A percentile compares a stretch with the other conserved stretches of the same genome.
Evolutionary conservation across 352 stramenopile genomes (phyloP).

Genomic region (Phytophthora citrophthora): DNA sequence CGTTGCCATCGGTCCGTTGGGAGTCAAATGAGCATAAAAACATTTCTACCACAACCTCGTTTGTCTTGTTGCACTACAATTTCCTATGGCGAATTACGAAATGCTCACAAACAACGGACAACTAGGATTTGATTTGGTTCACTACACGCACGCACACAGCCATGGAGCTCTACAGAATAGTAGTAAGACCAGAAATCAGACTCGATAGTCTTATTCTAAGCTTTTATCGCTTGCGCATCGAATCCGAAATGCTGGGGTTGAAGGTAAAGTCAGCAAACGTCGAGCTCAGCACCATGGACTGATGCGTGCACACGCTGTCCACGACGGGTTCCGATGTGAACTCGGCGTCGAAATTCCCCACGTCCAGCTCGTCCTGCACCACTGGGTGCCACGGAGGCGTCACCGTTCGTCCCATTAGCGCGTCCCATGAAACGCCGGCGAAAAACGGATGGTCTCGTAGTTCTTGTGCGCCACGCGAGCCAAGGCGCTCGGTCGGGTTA

Average conservation of each 20-base stretch:
- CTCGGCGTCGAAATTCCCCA: conserved; percentile 80
- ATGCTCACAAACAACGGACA: conserved; percentile 8
- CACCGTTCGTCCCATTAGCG: conserved; percentile 67
- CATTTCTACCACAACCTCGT: too few relatives aligned
- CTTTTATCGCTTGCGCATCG: conserved; percentile 51
- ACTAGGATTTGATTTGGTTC: conserved; percentile 8
- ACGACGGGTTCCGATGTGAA: conserved; percentile 81
- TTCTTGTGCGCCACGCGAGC: conserved; percentile 61
- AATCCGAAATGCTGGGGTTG: conserved; percentile 64
- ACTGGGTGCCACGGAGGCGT: conserved; percentile 65
- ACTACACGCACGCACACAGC: conserved; percentile 19
- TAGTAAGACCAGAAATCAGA: neutral
- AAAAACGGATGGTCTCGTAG: conserved; percentile 91
- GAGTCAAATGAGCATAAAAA: too few relatives aligned
- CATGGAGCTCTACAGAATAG: conserved; percentile 12
- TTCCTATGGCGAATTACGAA: neutral
- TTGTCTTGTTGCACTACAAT: neutral
- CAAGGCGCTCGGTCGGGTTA: conserved; percentile 72
- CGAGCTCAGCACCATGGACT: conserved; percentile 62
- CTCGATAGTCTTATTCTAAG: conserved; percentile 27
- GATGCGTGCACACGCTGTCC: conserved; percentile 74
- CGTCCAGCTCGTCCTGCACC: conserved; percentile 74
- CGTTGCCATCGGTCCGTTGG: conserved; percentile 1
- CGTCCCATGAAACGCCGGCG: conserved; percentile 79
- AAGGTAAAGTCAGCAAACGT: conserved; percentile 84